Base-by-base conservation (phyloP, 805 yeast genomes). In the Ascoidea rubescens region DNA sequence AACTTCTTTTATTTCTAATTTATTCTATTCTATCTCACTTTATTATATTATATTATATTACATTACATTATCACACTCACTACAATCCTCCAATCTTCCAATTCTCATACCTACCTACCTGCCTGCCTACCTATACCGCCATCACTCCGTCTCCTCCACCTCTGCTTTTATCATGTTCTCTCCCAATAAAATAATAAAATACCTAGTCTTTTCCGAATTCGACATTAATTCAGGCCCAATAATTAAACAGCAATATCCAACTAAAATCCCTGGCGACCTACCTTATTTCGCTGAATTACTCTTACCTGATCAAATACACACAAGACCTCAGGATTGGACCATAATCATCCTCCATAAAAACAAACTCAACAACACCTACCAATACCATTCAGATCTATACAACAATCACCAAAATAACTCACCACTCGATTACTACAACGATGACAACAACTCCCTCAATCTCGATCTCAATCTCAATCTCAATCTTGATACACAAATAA, bases 161-260 rank as follows among this genome's bases (percentile, higher is more conserved):
- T 21, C 28, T 21, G 28, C 28, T 21, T 21, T 21, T 21, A 21
- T 21, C 3, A 37, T 37, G 43, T 37, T 37, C 43, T 37, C 43
- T 8, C 8, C 8, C 14, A 37, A 37, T 37, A 37, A 37, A 31
- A 31, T 31, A n/a, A 46, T 45, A 31, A 37, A 76, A 51, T 82
- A 72, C 60, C 72, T 84, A 28, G 59, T 87, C 37, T 73, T 88
- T 5, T 85, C 91, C 1, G 90, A 85, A 65, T 89, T 88, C 63
- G 93, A 88, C 62, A 79, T 82, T 56, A 82, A 78, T 59, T 71
- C 78, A 52, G 96, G 96, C 0, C 82, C 93, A 0, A 69, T 77
- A 4, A 66, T 88, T 37, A 70, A 70, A 51, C 75, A 77, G 57
- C 89, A 82, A 59, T 72, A 75, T 50, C 91, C 95, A 0, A 53